phyloP scores from a whole-genome alignment of 1,139 yeast species.

The Hemisphaericaspora xylanilytica region DNA sequence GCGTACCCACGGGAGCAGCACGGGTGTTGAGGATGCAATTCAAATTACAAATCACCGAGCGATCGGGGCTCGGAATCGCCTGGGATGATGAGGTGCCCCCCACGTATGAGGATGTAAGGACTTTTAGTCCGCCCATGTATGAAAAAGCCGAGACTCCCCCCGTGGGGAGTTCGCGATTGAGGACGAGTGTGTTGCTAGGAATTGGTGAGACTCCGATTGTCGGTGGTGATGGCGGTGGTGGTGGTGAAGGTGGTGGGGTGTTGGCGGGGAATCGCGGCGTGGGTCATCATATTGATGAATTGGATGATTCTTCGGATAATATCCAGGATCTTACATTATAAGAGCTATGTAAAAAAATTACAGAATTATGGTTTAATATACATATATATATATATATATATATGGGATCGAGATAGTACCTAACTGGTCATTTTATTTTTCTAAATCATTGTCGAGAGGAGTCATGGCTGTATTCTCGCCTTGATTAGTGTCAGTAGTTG shows the following conservation, averaged over 20 bases:
- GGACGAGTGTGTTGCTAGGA: conserved; percentile 46
- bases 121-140: conserved; percentile 85
- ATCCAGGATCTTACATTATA: conserved; percentile 30
- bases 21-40: conserved; percentile 94
- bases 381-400: not conserved
- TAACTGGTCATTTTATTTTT: no score
- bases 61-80: conserved; percentile 93
- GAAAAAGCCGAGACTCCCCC: conserved; percentile 23
- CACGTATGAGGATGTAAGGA: conserved; percentile 77
- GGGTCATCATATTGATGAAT: conserved; percentile 31
- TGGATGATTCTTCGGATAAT: conserved; percentile 32
- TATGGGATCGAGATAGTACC: no score
- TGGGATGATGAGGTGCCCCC: conserved; percentile 99
- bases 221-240: conserved; percentile 21
- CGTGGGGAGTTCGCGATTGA: conserved; percentile 19
- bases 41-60: conserved; percentile 72
- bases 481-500: conserved; percentile 1
- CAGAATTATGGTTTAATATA: no score
- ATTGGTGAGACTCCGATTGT: conserved; percentile 41
- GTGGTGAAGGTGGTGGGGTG: no score
- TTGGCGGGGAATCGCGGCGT: no score
- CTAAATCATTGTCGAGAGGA: conserved; percentile 2
- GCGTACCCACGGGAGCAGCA: conserved; percentile 92
- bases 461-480: not conserved
- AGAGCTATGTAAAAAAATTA: no score